These are phyloP conservation scores for Saitozyma sp. DNA, from an alignment of 768 basidiomycete species.

Conservation along the genomic window DNA sequence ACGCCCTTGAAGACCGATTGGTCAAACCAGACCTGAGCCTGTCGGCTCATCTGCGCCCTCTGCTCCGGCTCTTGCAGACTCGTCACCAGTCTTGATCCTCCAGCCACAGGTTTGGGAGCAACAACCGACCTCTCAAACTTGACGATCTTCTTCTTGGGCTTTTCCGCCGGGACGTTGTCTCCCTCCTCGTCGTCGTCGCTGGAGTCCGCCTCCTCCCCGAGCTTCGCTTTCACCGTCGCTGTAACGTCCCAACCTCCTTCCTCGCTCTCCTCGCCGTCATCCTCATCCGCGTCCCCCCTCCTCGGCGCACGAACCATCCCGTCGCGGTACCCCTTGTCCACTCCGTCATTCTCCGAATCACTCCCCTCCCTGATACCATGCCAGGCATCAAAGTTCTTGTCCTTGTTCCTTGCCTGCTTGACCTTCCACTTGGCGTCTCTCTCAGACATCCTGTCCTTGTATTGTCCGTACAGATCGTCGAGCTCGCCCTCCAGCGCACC, in stretches of 20 bases:
- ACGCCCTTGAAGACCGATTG: constrained; percentile 81
- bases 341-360: constrained; percentile 50
- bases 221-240: constrained; percentile 38
- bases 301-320: constrained; percentile 51
- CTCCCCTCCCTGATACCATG: constrained; percentile 62
- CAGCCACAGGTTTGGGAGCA: constrained; percentile 5
- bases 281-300: constrained; percentile 45
- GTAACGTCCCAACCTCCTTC: constrained; percentile 55
- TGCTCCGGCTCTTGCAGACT: constrained; percentile 55
- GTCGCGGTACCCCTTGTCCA: constrained; percentile 58
- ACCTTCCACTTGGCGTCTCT: constrained; percentile 84
- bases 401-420: constrained; percentile 70
- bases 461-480: constrained; percentile 83
- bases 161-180: constrained; percentile 57
- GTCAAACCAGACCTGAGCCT: constrained; percentile 90
- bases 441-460: constrained; percentile 75
- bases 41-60: constrained; percentile 52
- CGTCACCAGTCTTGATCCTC: constrained; percentile 54
- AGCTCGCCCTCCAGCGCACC: constrained; percentile 75
- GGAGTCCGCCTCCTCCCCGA: constrained; percentile 41
- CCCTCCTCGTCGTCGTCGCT: constrained; percentile 50
- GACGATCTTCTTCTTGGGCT: constrained; percentile 30
- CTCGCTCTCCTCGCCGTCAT: constrained; percentile 61
- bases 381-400: constrained; percentile 77
- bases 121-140: constrained; percentile 29